Base-by-base conservation (phyloP, 139 green algal species). In the Tetraselmis chui region DNA sequence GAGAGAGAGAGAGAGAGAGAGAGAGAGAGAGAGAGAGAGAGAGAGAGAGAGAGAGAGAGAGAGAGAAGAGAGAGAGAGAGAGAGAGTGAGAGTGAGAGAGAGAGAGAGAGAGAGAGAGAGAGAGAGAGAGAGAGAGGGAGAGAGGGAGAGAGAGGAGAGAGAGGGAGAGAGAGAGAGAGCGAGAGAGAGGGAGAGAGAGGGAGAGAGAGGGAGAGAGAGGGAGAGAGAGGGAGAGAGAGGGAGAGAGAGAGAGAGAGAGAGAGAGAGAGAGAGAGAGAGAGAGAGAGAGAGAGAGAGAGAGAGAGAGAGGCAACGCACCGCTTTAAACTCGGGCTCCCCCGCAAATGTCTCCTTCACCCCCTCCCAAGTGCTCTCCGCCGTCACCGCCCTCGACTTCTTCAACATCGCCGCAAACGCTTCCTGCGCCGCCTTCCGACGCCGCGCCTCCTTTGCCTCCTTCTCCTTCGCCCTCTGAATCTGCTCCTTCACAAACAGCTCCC, bases 351-450 rank as follows among this genome's bases (percentile, higher is more conserved):
- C 78, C 27, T 88, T 78, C 26, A 85, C 83, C 23, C 88, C 85
- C 26, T 90, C 86, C 91, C 89, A 93, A 28, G 82, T 80, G 1
- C 80, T 90, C 78, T 86, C 89, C 0, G 79, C 24, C 30, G 81
- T 80, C 11, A 93, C 45, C n/a, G 75, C 82, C 23, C 84, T 78
- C 28, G 87, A 87, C 32, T 88, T 80, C 25, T 83, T 80, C 28
- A 94, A 80, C 79, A 93, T 87, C 28, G 82, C 78, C 0, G 67
- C 75, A 59, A 94, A 92, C 31, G 86, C 85, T 11, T 93, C 87
- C 5, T 75, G 31, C 1, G 77, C 81, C 25, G 83, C 83, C 31
- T 76, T 76, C 24, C 81, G 67, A 29, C 58, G 75, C 29, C 31
- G 22, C 31, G 79, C 88, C 77, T 88, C 86, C 26, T 89, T 83